These are phyloP conservation scores for Fusarium coffeatum DNA, from an alignment of 2,329 filamentous ascomycete species.

Conservation along the genomic window DNA sequence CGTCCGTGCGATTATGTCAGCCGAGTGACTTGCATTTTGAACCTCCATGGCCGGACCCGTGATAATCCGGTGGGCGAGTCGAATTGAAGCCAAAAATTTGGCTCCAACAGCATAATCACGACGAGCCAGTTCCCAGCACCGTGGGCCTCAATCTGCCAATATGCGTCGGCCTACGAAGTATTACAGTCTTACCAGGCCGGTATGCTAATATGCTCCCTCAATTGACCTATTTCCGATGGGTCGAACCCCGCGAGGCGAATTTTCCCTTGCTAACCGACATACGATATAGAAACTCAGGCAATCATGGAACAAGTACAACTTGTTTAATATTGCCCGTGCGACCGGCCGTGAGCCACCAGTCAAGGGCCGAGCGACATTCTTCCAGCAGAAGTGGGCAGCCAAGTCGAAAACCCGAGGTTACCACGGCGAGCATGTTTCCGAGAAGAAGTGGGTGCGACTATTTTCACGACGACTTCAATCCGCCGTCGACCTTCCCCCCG, in stretches of 20 bases:
- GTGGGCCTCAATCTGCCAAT: slow-evolving; percentile 51
- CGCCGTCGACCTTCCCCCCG: slow-evolving; percentile 85
- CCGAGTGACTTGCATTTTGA: slow-evolving; percentile 7
- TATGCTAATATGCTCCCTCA: slow-evolving; percentile 55
- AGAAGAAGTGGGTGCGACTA: slow-evolving; percentile 94
- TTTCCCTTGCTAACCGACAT: slow-evolving; percentile 31
- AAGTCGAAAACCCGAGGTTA: slow-evolving; percentile 87
- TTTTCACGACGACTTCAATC: slow-evolving; percentile 84
- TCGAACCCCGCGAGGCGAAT: slow-evolving; percentile 15
- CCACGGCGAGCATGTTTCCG: slow-evolving; percentile 93
- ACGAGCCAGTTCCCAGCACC: slow-evolving; percentile 42
- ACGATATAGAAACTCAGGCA: slow-evolving; percentile 83
- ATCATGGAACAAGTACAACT: slow-evolving; percentile 97
- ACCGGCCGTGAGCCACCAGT: slow-evolving; percentile 49
- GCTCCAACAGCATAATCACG: slow-evolving; percentile 42
- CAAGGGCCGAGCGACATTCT: slow-evolving; percentile 73
- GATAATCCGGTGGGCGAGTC: slow-evolving; percentile 48
- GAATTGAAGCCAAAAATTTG: slow-evolving; percentile 49
- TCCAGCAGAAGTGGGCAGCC: slow-evolving; percentile 97
- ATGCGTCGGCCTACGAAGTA: slow-evolving; percentile 70
- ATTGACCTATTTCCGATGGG: slow-evolving; percentile 5
- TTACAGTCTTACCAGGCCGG: slow-evolving; percentile 73
- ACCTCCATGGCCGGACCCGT: slow-evolving; percentile 30
- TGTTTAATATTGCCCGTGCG: slow-evolving; percentile 80
- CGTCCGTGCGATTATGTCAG: slow-evolving; percentile 37